phyloP scores from a whole-genome alignment of 2,329 filamentous ascomycete species.

The Capronia coronata region DNA sequence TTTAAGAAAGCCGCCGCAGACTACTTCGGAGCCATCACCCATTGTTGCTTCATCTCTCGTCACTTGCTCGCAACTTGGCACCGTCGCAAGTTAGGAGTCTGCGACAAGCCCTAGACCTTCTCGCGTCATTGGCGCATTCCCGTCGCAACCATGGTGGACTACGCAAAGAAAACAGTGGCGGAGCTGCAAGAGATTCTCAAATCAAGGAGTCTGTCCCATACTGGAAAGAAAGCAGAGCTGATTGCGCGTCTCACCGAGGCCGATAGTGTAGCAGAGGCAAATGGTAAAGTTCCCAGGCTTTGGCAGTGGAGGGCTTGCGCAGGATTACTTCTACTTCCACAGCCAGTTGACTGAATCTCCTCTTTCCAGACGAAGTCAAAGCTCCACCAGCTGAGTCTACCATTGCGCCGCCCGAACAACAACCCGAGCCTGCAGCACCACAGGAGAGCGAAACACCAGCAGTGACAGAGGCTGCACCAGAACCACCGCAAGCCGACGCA shows the following conservation, averaged over 20 bases:
- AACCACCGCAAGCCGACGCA: constrained; percentile 12
- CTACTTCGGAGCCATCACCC: no score
- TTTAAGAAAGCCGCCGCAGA: neutral
- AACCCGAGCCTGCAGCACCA: constrained; percentile 18
- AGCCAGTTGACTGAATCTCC: neutral
- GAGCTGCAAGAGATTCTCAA: constrained; percentile 47
- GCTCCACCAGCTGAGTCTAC: constrained; percentile 29
- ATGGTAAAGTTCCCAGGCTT: constrained; percentile 8
- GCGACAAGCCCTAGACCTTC: constrained; percentile 33
- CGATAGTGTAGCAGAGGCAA: constrained; percentile 31
- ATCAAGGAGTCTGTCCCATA: constrained; percentile 42
- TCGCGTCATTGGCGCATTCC: constrained; percentile 18
- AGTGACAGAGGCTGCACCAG: constrained; percentile 29
- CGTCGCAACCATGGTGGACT: constrained; percentile 34
- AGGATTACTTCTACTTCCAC: no score
- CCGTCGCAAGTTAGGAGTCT: neutral
- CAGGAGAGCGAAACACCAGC: constrained; percentile 22
- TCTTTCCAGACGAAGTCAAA: constrained; percentile 9
- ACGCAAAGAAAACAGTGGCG: constrained; percentile 46
- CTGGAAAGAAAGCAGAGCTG: constrained; percentile 47
- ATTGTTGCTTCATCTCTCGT: no score
- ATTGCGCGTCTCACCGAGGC: constrained; percentile 43
- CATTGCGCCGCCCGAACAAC: constrained; percentile 32
- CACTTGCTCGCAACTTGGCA: neutral
- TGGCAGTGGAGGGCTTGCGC: neutral